Base-by-base conservation (phyloP, 2,329 filamentous ascomycete genomes). In the Sporothrix euskadiensis region DNA sequence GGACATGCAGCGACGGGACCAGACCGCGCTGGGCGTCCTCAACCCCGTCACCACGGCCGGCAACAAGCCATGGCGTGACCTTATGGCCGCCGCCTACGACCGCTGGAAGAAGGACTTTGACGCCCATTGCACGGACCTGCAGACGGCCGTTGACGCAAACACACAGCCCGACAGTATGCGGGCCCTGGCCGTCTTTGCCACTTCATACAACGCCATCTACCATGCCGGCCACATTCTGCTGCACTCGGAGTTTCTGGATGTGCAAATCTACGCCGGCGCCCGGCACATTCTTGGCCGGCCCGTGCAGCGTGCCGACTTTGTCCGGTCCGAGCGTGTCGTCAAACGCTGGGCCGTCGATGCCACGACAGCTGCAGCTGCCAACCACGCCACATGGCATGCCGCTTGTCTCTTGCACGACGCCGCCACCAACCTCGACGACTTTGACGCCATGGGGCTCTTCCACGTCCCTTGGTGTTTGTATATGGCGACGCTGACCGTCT, bases 1-100 rank as follows among this genome's bases (percentile, higher is more conserved):
- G 75, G 75, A 76, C 63, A 76, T 76, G 75, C 70, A 76, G 72
- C 72, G 75, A 2, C 75, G 75, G n/a, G 75, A 76, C 70, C 74
- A 76, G 49, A 76, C 75, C 0, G 68, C 69, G 4, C 75, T 76
- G 0, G 75, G 75, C 2, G 57, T 57, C 8, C 8, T 57, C 1
- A 19, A 56, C 61, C 14, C 14, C 4, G 14, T 52, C 16, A 52
- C 49, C 14, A n/a, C 49, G n/a, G 49, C 14, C 8, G 49, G 49
- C 35, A 47, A 47, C 32, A 41, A 5, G 32, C 44, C 39, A 26
- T 76, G 75, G 75, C 69, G 74, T 1, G 59, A 73, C 5, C 52
- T 26, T 14, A 57, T 76, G 5, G 35, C 73, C 3, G 30, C 44
- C 0, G 75, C 75, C 2, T 76, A 76, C 30, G 41, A 65, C 16